These are phyloP conservation scores for Aspergillus uvarum DNA, from an alignment of 2,329 filamentous ascomycete genomes.

Conservation along the genomic window DNA sequence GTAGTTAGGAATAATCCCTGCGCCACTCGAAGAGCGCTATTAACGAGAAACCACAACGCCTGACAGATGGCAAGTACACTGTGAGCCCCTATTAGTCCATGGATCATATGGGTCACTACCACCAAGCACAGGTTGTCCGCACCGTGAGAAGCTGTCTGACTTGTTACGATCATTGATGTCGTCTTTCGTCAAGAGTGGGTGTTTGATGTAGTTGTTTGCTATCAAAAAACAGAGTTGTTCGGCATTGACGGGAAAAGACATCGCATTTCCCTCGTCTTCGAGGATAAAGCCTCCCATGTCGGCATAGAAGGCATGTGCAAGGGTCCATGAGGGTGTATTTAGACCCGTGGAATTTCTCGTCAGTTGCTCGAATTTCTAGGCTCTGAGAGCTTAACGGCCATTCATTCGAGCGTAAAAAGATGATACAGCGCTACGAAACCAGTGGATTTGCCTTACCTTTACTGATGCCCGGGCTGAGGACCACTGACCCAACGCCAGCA, in stretches of 20 bases:
- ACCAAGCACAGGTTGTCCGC: not conserved
- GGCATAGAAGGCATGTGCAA: conserved; percentile 1
- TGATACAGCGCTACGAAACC: no score
- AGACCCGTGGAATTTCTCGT: no score
- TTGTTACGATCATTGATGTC: conserved; percentile 2
- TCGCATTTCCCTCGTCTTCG: not conserved
- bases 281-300: not conserved
- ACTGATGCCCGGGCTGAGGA: conserved; percentile 1
- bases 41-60: not conserved
- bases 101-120: not conserved
- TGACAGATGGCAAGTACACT: not conserved
- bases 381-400: no score
- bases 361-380: no score
- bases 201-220: not conserved
- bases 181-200: not conserved
- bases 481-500: conserved; percentile 3
- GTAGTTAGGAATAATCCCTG: not conserved
- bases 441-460: not conserved
- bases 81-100: not conserved
- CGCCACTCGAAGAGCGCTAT: not conserved
- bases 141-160: not conserved
- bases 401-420: no score
- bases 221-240: not conserved
- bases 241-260: not conserved
- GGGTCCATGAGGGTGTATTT: not conserved